A percentile compares a stretch with the other conserved stretches of the same genome.
Conservation (phyloP, 1,139 yeast genomes). For the Blastobotrys illinoisensis region DNA sequence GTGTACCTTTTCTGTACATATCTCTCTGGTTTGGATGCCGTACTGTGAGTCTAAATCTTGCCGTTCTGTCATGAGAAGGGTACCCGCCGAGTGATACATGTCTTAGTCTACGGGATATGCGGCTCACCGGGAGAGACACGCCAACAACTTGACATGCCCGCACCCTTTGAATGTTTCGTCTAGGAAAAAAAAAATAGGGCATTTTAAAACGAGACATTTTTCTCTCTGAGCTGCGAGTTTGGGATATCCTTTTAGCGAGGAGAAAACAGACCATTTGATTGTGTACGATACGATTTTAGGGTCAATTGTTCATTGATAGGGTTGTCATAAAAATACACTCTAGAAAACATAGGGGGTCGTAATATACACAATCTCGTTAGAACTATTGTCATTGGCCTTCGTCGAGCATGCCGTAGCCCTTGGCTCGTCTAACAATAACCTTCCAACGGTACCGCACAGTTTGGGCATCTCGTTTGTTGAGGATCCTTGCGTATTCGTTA, state of each 20-base stretch:
- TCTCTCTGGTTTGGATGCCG: background rate
- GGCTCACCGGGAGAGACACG: background rate
- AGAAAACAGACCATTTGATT: background rate
- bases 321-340: background rate
- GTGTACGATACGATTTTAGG: background rate
- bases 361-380: too few relatives aligned
- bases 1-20: background rate
- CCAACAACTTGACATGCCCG: background rate
- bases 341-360: constrained; percentile 1
- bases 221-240: background rate
- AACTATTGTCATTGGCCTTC: background rate
- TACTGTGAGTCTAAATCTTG: background rate
- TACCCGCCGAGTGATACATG: background rate
- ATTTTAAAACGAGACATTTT: background rate
- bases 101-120: background rate
- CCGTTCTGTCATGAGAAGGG: background rate
- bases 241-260: background rate
- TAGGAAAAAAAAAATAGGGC: background rate
- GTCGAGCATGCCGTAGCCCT: constrained; percentile 19
- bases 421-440: constrained; percentile 31
- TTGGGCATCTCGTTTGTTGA: constrained; percentile 33
- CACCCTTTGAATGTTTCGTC: background rate
- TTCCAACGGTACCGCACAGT: constrained; percentile 35
- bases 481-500: constrained; percentile 30
- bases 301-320: background rate